Base-by-base conservation (phyloP, 768 basidiomycete genomes). In the Rhizopogon rudus region DNA sequence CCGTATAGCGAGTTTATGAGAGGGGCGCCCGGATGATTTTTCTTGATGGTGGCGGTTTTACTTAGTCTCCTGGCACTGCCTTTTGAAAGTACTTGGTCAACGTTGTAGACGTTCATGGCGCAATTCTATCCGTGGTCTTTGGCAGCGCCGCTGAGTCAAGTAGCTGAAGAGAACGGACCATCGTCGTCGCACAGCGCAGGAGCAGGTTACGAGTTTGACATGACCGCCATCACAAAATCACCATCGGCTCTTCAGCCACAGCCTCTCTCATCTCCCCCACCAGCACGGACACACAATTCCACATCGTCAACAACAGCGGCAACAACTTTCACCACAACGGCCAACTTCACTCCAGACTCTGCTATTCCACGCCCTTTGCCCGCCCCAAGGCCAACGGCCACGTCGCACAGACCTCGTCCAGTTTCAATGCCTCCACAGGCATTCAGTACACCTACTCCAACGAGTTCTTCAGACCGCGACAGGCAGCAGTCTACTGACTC, bases 351-450 rank as follows among this genome's bases (percentile, higher is more conserved):
- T 53, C 70, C 61, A 56, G 62, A 63, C 53, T 52, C 72, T 31
- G 55, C 68, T 51, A 55, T 58, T 62, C 67, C 73, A 51, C 73
- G 71, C 60, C 76, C 65, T 28, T 61, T 70, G 16, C 64, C 68
- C 52, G 54, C 63, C 12, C 64, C 66, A 43, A 55, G 70, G 63
- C 44, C 59, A 1, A 57, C 58, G 53, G 49, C 65, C 56, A 50
- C 61, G 35, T 55, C 63, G 42, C 68, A 62, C 61, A 66, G 77
- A 61, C 81, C 83, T 54, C 75, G 87, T 42, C 88, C 88, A 46
- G 75, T 86, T 49, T 89, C 88, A 8, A 86, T 90, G 82, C 88
- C 88, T 42, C 86, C 88, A 10, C 86, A 86, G 67, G 63, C 79
- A 22, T 79, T 69, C 63, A 66, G 59, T 50, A 68, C 69, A 14